Conservation (phyloP, 208 protist species). For the Naegleria gruberi region DNA sequence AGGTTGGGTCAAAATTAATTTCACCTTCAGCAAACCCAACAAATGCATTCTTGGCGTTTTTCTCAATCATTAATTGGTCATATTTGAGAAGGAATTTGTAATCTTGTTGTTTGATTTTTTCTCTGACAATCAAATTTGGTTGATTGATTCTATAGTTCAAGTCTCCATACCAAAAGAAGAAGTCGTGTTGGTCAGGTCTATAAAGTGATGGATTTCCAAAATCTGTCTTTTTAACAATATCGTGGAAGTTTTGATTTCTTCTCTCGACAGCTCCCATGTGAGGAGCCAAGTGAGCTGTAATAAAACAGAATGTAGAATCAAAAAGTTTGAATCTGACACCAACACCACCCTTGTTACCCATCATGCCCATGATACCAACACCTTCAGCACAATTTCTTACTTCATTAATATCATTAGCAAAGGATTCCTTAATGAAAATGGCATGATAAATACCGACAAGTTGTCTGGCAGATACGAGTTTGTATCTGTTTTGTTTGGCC, state of each 20-base stretch:
- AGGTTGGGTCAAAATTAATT: slow-evolving; percentile 62
- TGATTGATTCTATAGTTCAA: slow-evolving; percentile 60
- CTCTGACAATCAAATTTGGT: slow-evolving; percentile 56
- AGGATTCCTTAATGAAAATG: background rate
- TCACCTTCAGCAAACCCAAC: slow-evolving; percentile 30
- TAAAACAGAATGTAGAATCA: slow-evolving; percentile 64
- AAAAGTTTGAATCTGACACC: slow-evolving; percentile 63
- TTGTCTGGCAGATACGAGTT: background rate
- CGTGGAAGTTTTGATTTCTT: slow-evolving; percentile 77
- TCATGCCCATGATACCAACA: slow-evolving; percentile 15
- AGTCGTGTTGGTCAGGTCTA: slow-evolving; percentile 23
- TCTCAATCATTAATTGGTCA: slow-evolving; percentile 58
- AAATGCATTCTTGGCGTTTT: slow-evolving; percentile 10
- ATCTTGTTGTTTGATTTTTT: slow-evolving; percentile 39
- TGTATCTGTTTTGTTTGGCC: background rate
- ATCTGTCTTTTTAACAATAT: slow-evolving; percentile 53
- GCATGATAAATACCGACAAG: background rate
- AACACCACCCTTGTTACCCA: slow-evolving; percentile 78
- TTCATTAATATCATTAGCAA: background rate
- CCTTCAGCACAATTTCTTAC: background rate
- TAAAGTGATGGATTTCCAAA: background rate
- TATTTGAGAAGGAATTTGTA: slow-evolving; percentile 51
- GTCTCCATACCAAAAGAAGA: slow-evolving; percentile 45
- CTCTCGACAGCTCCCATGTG: slow-evolving; percentile 65
- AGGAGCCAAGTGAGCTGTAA: slow-evolving; percentile 82